Conservation (phyloP, 305 asterid genomes). For the Fraxinus dipetala region DNA sequence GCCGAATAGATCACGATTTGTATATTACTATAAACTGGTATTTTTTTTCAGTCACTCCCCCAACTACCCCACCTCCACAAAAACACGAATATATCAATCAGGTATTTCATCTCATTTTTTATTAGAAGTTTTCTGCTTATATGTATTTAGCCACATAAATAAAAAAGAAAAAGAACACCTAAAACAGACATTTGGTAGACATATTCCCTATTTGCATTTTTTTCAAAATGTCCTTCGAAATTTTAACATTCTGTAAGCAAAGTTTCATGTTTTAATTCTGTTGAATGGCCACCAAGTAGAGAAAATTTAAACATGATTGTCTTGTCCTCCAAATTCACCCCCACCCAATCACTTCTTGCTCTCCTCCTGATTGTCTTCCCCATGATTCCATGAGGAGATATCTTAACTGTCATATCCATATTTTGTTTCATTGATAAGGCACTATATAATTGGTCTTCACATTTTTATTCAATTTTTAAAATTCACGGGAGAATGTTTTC, state of each 20-base stretch:
- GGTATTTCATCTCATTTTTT: not conserved
- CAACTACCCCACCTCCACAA: not conserved
- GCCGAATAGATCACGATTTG: not conserved
- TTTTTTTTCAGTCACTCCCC: not conserved
- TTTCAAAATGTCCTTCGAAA: not conserved
- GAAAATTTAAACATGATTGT: not conserved
- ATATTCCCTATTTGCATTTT: not conserved
- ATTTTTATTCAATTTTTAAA: not conserved
- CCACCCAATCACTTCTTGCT: not conserved
- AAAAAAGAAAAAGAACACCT: not conserved
- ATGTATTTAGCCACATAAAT: not conserved
- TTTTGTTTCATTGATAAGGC: not conserved
- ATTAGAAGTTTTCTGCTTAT: not conserved
- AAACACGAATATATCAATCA: not conserved
- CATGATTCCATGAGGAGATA: not conserved
- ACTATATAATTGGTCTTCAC: not conserved
- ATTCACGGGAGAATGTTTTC: not conserved
- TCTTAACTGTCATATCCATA: not conserved
- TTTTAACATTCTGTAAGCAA: not conserved
- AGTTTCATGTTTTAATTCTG: not conserved
- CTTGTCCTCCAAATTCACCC: not conserved
- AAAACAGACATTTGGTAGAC: not conserved
- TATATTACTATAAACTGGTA: not conserved
- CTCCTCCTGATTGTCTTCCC: constrained; percentile 2
- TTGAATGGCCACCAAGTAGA: not conserved